Percentiles rank a stretch among this genome's conserved stretches.
These are phyloP conservation scores for Vaccinium darrowii DNA, from an alignment of 148 eudicot species.

Conservation along the genomic window DNA sequence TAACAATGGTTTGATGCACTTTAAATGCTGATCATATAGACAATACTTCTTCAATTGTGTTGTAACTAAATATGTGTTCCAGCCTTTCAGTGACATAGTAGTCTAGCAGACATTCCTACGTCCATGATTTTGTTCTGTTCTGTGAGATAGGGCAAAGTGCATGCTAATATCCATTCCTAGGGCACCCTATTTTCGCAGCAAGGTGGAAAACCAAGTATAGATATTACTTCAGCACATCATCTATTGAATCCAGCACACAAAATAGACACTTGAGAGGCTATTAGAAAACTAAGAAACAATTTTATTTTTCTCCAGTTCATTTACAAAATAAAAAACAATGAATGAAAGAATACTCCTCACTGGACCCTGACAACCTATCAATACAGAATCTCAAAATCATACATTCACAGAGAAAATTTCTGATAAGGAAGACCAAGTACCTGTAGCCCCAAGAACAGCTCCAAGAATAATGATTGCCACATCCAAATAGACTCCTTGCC, in stretches of 20 bases:
- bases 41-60: too few relatives aligned
- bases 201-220: not conserved
- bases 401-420: slow-evolving; percentile 54
- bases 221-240: not conserved
- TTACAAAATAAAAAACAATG: not conserved
- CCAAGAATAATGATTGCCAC: slow-evolving; percentile 52
- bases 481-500: slow-evolving; percentile 37
- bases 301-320: not conserved
- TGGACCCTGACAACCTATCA: not conserved
- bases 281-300: not conserved
- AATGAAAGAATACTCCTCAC: not conserved
- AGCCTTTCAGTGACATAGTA: too few relatives aligned
- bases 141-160: not conserved
- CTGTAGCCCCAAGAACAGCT: slow-evolving; percentile 46
- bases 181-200: not conserved
- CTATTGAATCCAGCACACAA: not conserved
- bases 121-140: not conserved
- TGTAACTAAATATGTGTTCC: too few relatives aligned
- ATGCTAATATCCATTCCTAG: not conserved
- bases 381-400: slow-evolving; percentile 13
- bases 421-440: slow-evolving; percentile 60
- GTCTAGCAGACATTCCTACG: not conserved
- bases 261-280: slow-evolving; percentile 4
- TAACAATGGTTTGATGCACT: too few relatives aligned
- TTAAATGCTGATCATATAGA: too few relatives aligned